These are phyloP conservation scores for Suhomyces panamericanus DNA, from an alignment of 1,139 yeast species.

Conservation along the genomic window DNA sequence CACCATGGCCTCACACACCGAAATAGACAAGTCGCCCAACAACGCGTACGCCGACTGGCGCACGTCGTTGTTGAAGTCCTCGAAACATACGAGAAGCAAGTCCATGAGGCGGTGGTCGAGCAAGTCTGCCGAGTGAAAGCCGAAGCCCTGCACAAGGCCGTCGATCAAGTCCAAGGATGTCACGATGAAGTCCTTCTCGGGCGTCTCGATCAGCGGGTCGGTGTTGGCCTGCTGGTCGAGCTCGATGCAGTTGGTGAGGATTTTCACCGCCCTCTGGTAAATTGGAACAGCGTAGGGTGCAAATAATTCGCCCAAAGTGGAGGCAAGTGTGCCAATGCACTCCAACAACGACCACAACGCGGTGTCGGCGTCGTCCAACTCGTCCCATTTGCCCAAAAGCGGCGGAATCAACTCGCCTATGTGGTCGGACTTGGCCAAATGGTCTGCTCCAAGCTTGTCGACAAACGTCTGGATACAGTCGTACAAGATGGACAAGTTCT, in stretches of 20 bases:
- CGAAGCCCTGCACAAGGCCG: slow-evolving; percentile 89
- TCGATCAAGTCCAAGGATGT: slow-evolving; percentile 88
- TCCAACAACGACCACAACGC: slow-evolving; percentile 91
- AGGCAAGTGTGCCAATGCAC: slow-evolving; percentile 89
- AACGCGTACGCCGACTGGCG: slow-evolving; percentile 91
- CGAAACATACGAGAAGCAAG: slow-evolving; percentile 67
- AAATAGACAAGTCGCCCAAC: slow-evolving; percentile 81
- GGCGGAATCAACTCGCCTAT: slow-evolving; percentile 75
- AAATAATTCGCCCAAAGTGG: slow-evolving; percentile 78
- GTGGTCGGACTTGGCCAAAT: slow-evolving; percentile 54
- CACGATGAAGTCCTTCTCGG: slow-evolving; percentile 88
- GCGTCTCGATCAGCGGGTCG: slow-evolving; percentile 70
- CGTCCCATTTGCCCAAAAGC: slow-evolving; percentile 75
- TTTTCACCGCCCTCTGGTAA: slow-evolving; percentile 74
- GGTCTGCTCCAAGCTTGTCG: slow-evolving; percentile 65
- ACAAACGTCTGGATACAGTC: slow-evolving; percentile 93
- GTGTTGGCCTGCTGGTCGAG: slow-evolving; percentile 63
- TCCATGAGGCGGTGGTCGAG: slow-evolving; percentile 60
- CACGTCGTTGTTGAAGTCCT: slow-evolving; percentile 79
- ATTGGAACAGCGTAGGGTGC: slow-evolving; percentile 90
- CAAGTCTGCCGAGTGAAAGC: slow-evolving; percentile 59
- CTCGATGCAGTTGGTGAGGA: slow-evolving; percentile 67
- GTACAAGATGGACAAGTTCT: slow-evolving; percentile 75
- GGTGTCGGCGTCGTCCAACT: slow-evolving; percentile 69
- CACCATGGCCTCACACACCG: slow-evolving; percentile 53